Base-by-base conservation (phyloP, 768 basidiomycete genomes). In the Kwoniella sp. region DNA sequence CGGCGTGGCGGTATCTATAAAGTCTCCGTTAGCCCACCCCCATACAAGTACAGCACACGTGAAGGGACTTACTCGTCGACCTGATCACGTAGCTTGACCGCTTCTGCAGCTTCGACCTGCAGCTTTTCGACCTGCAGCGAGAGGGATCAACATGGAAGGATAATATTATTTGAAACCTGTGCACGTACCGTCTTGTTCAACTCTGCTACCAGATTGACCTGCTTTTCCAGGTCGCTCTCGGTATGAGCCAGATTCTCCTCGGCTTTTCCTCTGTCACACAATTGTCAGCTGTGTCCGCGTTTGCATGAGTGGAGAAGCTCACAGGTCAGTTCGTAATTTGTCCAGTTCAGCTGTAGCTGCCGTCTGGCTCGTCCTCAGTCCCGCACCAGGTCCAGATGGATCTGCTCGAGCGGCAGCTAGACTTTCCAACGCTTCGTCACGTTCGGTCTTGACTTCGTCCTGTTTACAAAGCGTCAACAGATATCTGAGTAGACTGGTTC, bases 211-310 rank as follows among this genome's bases (percentile, higher is more conserved):
- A 88, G 65, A 41, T 75, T 82, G 0, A 86, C 88, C 68, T 91
- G 90, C 74, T 88, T 92, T 71, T 94, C 92, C 2, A 95, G 83
- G 66, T 92, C 91, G 0, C 86, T 84, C 77, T 96, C 93, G 1
- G 90, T 85, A 77, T 89, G 85, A 20, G 87, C 89, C 20, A 97
- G 84, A 74, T 90, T 90, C 65, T 97, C 93, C 82, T 96, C 94
- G 75, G 91, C 93, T 85, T 91, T 95, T 83, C 91, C 90, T 71
- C 93, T 94, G 82, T 68, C 48, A 26, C 7, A 20, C 20, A 13
- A 8, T 29, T 2, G 41, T 61, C 41, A 55, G 48, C 20, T 23
- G n/a, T n/a, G 4, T n/a, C 17, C 58, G n/a, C 1, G 28, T 23
- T n/a, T 28, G 9, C 13, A 56, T 23, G 55, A 4, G 41, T 45